These are phyloP conservation scores for Inga oerstediana DNA, from an alignment of 306 rosid species.

Conservation along the genomic window DNA sequence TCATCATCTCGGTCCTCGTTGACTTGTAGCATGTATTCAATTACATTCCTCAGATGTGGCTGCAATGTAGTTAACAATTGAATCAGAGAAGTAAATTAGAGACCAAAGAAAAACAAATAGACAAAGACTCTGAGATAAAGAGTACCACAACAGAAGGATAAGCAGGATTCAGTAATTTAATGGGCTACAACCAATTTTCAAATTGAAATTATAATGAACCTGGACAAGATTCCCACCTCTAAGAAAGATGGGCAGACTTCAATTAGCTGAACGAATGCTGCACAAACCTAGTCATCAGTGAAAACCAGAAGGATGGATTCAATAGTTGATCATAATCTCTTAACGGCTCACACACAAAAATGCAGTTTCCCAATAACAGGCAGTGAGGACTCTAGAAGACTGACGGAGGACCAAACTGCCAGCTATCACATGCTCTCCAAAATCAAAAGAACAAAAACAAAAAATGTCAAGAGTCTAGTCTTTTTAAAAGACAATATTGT, in stretches of 20 bases:
- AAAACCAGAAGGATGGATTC: conserved; percentile 37
- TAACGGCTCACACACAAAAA: background rate
- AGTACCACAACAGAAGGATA: conserved; percentile 11
- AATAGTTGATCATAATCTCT: conserved; percentile 26
- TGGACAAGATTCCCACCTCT: conserved; percentile 64
- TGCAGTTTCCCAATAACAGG: conserved; percentile 9
- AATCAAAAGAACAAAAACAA: background rate
- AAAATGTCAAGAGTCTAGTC: conserved; percentile 6
- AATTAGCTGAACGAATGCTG: conserved; percentile 96
- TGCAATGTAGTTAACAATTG: conserved; percentile 52
- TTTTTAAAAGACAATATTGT: background rate
- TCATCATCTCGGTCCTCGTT: conserved; percentile 93
- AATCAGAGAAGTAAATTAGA: conserved; percentile 34
- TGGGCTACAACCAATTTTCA: conserved; percentile 16
- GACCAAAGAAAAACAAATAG: conserved; percentile 22
- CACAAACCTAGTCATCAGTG: conserved; percentile 74
- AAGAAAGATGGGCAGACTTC: conserved; percentile 92
- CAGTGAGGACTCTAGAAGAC: conserved; percentile 5
- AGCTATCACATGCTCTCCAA: background rate
- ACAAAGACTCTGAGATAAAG: conserved; percentile 11
- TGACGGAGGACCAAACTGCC: background rate
- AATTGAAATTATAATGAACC: conserved; percentile 12
- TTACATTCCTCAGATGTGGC: conserved; percentile 85
- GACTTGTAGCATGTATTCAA: conserved; percentile 97
- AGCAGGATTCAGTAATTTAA: conserved; percentile 20